Conservation (phyloP, 2,329 filamentous ascomycete species). For the Aspergillus spinulosporus region DNA sequence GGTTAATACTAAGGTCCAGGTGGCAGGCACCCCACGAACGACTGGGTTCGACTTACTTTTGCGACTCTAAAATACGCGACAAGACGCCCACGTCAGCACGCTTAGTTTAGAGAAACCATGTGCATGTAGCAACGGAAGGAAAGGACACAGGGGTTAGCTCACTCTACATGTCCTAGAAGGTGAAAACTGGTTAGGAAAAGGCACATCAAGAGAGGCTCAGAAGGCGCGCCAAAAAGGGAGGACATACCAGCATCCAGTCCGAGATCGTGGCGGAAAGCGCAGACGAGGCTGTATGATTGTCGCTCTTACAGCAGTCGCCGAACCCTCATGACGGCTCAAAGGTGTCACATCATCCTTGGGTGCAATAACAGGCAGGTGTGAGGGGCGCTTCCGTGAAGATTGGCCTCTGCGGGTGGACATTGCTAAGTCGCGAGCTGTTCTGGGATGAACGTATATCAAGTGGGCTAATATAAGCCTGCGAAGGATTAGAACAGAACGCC, state of each 20-base stretch:
- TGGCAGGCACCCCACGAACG: neutral
- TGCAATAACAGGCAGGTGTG: constrained; percentile 47
- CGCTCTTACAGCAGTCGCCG: constrained; percentile 31
- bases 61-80: constrained; percentile 34
- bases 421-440: constrained; percentile 37
- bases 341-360: constrained; percentile 42
- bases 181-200: constrained; percentile 17
- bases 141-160: constrained; percentile 23
- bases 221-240: constrained; percentile 1
- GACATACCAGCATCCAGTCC: constrained; percentile 55
- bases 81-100: constrained; percentile 17
- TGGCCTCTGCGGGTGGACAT: constrained; percentile 41
- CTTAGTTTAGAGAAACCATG: neutral
- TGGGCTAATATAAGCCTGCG: neutral
- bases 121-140: neutral
- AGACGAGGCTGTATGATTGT: constrained; percentile 42
- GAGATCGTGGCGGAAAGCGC: constrained; percentile 54
- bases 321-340: constrained; percentile 18
- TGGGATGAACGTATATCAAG: constrained; percentile 17
- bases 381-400: constrained; percentile 38
- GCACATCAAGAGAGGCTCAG: neutral
- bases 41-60: constrained; percentile 37
- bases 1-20: neutral
- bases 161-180: constrained; percentile 45
- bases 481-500: constrained; percentile 1